Base-by-base conservation (phyloP, 2,329 filamentous ascomycete genomes). In the Onygenales sp. region DNA sequence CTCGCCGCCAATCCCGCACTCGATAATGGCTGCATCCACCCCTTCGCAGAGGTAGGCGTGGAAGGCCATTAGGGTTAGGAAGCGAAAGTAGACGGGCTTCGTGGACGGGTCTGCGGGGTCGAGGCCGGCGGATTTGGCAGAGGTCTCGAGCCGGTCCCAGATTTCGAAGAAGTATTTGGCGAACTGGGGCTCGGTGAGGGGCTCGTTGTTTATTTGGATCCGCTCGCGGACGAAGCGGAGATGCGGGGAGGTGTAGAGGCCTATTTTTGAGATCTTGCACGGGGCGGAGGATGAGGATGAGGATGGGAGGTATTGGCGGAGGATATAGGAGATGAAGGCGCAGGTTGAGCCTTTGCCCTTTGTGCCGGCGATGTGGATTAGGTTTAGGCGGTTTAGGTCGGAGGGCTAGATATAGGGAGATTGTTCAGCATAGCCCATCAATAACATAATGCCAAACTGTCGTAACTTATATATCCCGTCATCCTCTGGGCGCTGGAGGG, bases 311-410 rank as follows among this genome's bases (percentile, higher is more conserved):
- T 85, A 85, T 60, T 85, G 80, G 3, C 77, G 72, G n/a, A 95
- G 75, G 57, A 95, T 87, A 2, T 84, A 84, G 11, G 89, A 88
- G 17, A 89, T 80, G 67, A 91, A 92, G 8, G 91, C 86, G 59
- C 87, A 88, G 0, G 89, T 90, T 2, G 88, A 93, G 42, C 91
- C 91, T 69, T 96, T 97, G 27, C 92, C 92, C 68, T 96, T 97
- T 4, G 91, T 96, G 10, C 92, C 92, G 1, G 92, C 88, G 45
- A 97, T 83, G 66, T 97, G 92, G 56, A 97, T 82, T 59, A 78
- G 73, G 55, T 80, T 84, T 57, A 86, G 64, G 8, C 65, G 70
- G 57, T 83, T 74, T 60, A 86, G 77, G 55, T 84, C 81, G 11
- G 78, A 76, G 14, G 83, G 81, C 81, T 85, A 62, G 17, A 46